Base-by-base conservation (phyloP, 2,329 filamentous ascomycete species). In the Clarireedia monteithiana region DNA sequence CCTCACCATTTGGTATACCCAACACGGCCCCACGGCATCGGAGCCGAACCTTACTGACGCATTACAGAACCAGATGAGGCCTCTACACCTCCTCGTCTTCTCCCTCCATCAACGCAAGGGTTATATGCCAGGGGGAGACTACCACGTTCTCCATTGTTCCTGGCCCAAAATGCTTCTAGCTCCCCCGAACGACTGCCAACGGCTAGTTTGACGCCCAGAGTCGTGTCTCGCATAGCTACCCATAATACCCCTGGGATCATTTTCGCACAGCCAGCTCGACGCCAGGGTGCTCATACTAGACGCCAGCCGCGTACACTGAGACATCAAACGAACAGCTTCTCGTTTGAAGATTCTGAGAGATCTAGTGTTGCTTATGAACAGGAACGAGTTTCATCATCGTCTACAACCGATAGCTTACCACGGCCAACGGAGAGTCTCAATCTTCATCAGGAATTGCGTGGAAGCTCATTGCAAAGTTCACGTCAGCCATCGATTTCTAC, bases 251-350 rank as follows among this genome's bases (percentile, higher is more conserved):
- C 66, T n/a, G 65, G 64, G 15, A 62, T 68, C 14, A 59, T 70
- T 4, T 69, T 68, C 46, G 51, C 67, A 12, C 61, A 63, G n/a
- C 68, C 68, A 30, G 59, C 67, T 30, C 58, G 68, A 48, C 60
- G 65, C 49, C 60, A 58, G 39, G 55, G 59, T 9, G 24, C 44
- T 55, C 52, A 30, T 9, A 48, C 58, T 38, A 45, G 34, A 17
- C 48, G 42, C 36, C 39, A 52, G 14, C 59, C 59, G 15, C 67
- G 62, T 14, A 60, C 47, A 12, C 67, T 69, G 38, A 66, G 67
- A 57, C 69, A 67, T 50, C 69, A 70, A 53, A 69, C 66, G 14
- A 66, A 70, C 34, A 70, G 65, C 48, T 71, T 69, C 55, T 69
- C 69, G n/a, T 67, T 65, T 30, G 66, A 67, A 34, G 64, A 62